Conservation (phyloP, 106 monocot genomes). For the Ottelia alismoides region DNA sequence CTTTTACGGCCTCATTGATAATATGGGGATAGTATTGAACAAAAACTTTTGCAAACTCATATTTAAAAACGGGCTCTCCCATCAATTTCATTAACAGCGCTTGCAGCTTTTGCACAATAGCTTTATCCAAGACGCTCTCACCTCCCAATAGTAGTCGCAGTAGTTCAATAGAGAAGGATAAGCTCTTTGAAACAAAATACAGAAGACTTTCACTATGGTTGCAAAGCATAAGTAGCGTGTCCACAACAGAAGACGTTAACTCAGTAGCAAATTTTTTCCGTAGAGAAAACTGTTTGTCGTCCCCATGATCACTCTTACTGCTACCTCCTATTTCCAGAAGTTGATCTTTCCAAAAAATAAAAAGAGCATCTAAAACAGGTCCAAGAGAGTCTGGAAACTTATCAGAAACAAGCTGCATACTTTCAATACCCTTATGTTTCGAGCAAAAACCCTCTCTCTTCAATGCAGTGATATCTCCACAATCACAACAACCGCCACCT, state of each 20-base stretch:
- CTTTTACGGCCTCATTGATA: slow-evolving; percentile 37
- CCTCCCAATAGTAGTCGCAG: slow-evolving; percentile 40
- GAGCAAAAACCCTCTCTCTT: slow-evolving; percentile 94
- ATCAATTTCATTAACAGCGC: slow-evolving; percentile 74
- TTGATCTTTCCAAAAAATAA: slow-evolving; percentile 52
- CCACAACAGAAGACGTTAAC: slow-evolving; percentile 36
- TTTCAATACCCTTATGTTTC: slow-evolving; percentile 59
- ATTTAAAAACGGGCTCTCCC: slow-evolving; percentile 78
- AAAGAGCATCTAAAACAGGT: slow-evolving; percentile 64
- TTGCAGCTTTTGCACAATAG: slow-evolving; percentile 52
- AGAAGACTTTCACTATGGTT: slow-evolving; percentile 61
- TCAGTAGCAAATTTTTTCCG: slow-evolving; percentile 29
- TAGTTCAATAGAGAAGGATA: slow-evolving; percentile 31
- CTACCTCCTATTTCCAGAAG: slow-evolving; percentile 15
- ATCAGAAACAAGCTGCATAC: slow-evolving; percentile 46
- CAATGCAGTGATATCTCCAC: slow-evolving; percentile 94
- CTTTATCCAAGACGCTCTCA: slow-evolving; percentile 53
- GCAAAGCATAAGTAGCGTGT: slow-evolving; percentile 68
- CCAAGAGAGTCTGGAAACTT: slow-evolving; percentile 44
- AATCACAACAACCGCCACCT: slow-evolving; percentile 93
- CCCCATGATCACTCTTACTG: too few relatives aligned
- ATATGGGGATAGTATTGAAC: slow-evolving; percentile 42
- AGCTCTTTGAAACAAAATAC: slow-evolving; percentile 39
- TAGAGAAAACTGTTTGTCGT: too few relatives aligned
- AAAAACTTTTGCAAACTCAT: slow-evolving; percentile 66